Base-by-base conservation (phyloP, 345 rosid genomes). In the Hevea brasiliensis region DNA sequence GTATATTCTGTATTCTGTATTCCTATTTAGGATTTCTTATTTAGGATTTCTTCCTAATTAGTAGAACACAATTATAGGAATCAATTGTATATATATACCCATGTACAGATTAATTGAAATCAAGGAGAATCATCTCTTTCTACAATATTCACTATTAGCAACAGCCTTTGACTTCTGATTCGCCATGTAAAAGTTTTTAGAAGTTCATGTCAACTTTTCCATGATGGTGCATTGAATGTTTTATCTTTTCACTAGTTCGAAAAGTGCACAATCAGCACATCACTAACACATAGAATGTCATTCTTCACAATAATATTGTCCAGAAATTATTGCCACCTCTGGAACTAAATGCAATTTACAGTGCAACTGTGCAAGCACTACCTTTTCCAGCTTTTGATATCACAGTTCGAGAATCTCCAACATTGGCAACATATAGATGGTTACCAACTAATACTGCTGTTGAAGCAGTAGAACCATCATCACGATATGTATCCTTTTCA, bases 401-500 rank as follows among this genome's bases (percentile, higher is more conserved):
- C 66, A 96, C 88, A 40, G 99, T 88, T 68, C 99, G 86, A 12
- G 99, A 96, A 78, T 96, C 98, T 85, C 99, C 99, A 76, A 96
- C 99, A 77, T 93, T 96, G 59, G 99, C 99, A 85, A 96, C 99
- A 78, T 86, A 96, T 10, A 93, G 84, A 86, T 91, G 99, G 77
- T 83, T 85, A 73, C 94, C 97, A 41, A 96, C 89, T 80, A 96
- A 79, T 35, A 96, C 89, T 54, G 97, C 99, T 66, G 98, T 85
- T 27, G 99, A 96, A 82, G 99, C 99, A 70, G 99, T 96, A 50
- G 99, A 96, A 76, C 99, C 99, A 83, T 96, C 99, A 72, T 96
- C 99, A 68, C 98, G 76, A 67, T 81, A 93, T 23, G 85, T 77
- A 75, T 91, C 97, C 72, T 84, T 90, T 83, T 90, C 97, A 17